phyloP scores from a whole-genome alignment of 768 basidiomycete genomes.

The Boletus sensibilis region DNA sequence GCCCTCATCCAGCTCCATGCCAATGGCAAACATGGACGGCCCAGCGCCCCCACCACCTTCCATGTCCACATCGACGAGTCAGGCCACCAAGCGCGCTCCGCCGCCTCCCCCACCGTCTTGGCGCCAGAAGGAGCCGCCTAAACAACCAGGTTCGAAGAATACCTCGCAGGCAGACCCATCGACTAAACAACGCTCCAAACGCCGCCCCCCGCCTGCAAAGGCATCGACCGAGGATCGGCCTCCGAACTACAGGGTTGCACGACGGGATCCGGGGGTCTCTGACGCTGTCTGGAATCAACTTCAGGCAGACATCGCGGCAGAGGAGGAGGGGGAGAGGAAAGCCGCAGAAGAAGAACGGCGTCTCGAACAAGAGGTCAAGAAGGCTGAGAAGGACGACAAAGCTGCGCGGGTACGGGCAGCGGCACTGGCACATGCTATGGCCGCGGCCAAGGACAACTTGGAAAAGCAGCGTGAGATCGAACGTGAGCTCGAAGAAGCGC shows the following conservation, averaged over 20 bases:
- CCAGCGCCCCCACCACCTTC: constrained; percentile 23
- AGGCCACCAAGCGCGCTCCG: constrained; percentile 21
- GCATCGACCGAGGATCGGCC: background rate
- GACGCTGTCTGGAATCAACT: constrained; percentile 55
- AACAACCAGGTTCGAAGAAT: background rate
- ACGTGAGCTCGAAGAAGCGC: constrained; percentile 30
- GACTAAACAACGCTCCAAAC: background rate
- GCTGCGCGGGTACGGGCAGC: constrained; percentile 10
- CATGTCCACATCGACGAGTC: constrained; percentile 17
- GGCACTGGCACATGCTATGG: constrained; percentile 20
- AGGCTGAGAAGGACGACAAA: constrained; percentile 9
- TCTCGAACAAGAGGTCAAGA: constrained; percentile 20
- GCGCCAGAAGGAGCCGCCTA: constrained; percentile 1
- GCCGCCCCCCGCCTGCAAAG: background rate
- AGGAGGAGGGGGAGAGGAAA: constrained; percentile 17
- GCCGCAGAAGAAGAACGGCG: constrained; percentile 21
- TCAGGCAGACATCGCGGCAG: constrained; percentile 36
- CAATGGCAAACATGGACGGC: constrained; percentile 22
- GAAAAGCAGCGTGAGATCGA: constrained; percentile 24
- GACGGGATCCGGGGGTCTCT: constrained; percentile 52
- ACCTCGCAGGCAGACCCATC: background rate
- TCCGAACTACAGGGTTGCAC: constrained; percentile 6
- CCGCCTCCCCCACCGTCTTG: constrained; percentile 20
- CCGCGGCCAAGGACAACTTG: constrained; percentile 18
- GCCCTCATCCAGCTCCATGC: constrained; percentile 6